phyloP scores from a whole-genome alignment of 1,284 basidiomycete species.

The Mycena sp. region DNA sequence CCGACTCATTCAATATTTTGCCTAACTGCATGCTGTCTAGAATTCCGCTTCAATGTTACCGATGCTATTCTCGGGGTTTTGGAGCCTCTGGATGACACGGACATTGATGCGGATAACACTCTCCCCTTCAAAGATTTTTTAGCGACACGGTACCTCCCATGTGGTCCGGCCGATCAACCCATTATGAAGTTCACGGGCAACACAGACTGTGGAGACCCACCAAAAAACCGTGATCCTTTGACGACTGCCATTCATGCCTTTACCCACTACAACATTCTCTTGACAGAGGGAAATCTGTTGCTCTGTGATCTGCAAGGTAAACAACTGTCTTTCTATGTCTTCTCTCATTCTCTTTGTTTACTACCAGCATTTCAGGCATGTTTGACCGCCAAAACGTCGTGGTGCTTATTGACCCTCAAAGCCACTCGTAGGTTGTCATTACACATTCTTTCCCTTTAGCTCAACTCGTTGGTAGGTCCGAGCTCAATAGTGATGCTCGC shows the following conservation, averaged over 20 bases:
- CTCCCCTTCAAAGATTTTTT: constrained; percentile 7
- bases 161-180: neutral
- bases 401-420: constrained; percentile 16
- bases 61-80: constrained; percentile 12
- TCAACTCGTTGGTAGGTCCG: neutral
- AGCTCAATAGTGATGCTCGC: neutral
- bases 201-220: constrained; percentile 6
- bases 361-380: constrained; percentile 13
- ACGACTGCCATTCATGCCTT: constrained; percentile 16
- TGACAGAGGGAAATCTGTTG: neutral
- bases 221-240: neutral
- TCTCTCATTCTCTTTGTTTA: too few relatives aligned
- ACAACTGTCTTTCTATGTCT: too few relatives aligned
- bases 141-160: constrained; percentile 15
- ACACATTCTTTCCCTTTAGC: too few relatives aligned
- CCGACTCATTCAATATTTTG: neutral
- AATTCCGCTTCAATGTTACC: constrained; percentile 9
- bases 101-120: neutral
- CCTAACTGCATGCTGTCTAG: neutral
- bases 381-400: constrained; percentile 3
- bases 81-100: neutral
- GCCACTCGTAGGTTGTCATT: constrained; percentile 12
- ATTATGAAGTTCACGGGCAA: constrained; percentile 24
- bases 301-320: constrained; percentile 26
- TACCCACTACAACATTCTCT: neutral